Evolutionary conservation across 169 alveolate genomes (phyloP).

Genomic region (Eimeria acervulina): DNA sequence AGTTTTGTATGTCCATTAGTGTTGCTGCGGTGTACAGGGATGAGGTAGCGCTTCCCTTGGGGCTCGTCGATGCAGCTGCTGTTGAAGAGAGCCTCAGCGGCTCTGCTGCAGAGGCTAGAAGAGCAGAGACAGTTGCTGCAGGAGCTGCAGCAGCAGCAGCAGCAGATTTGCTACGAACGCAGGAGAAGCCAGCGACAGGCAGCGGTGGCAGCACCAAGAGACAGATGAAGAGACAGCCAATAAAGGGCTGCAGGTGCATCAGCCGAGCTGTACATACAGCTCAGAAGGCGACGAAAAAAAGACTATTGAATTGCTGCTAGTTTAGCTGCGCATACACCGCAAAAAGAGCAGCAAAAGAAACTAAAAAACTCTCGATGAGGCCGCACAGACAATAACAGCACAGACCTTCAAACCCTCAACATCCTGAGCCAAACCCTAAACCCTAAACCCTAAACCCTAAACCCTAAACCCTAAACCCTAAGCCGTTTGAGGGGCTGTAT

Average conservation of each 20-base stretch:
- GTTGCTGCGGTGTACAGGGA: background rate
- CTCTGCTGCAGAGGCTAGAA: background rate
- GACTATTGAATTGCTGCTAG: too few species aligned
- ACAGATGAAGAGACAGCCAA: background rate
- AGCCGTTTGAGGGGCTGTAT: background rate
- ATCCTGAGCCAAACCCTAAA: background rate
- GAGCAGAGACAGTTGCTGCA: background rate
- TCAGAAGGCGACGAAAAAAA: too few species aligned
- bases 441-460: conserved; percentile 15
- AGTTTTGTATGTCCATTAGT: background rate
- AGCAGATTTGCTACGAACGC: background rate
- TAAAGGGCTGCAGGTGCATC: background rate
- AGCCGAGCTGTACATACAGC: background rate
- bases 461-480: conserved; percentile 19
- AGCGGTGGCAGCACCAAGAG: background rate
- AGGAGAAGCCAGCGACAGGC: background rate
- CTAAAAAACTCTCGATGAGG: background rate
- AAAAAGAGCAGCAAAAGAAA: background rate
- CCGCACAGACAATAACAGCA: too few species aligned
- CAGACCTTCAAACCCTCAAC: background rate
- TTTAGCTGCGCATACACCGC: background rate
- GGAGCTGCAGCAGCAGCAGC: background rate
- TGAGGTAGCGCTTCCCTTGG: too few species aligned
- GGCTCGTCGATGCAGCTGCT: too few species aligned
- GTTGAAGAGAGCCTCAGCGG: background rate